Evolutionary conservation across 345 rosid genomes (phyloP), one percentile per base, ranked within the genome.

Genomic region (Bruguiera parviflora): DNA sequence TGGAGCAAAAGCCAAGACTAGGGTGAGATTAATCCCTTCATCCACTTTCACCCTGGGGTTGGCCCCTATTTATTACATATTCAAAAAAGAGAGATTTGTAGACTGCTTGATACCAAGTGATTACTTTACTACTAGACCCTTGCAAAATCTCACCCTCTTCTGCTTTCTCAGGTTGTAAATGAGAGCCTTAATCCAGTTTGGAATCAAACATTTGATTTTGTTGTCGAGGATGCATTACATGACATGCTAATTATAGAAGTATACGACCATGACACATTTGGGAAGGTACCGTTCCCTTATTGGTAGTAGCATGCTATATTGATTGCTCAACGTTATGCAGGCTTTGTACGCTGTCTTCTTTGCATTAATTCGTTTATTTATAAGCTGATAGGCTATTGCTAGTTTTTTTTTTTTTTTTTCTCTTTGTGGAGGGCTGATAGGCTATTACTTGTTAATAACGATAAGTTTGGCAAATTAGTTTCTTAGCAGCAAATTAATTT

Each of bases 161-260:
- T 39, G 27, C 64, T 71, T 49, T 31, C 61, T 28, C 84, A 90
- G 93, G 99, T 90, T 58, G 84, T 89, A 64, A 85, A 83, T 32
- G 84, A 90, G 47, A 85, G 80, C 69, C 80, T 95, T 70, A 87
- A 95, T 83, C 97, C 99, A 8, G 89, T 89, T 43, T 95, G 99
- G 99, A 89, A 95, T 72, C 97, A 90, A 62, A 88, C 99, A 3
- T 92, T 95, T 73, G 97, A 92, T 71, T 86, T 92, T 55, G 96
- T 95, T 29, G 99, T 92, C 69, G 99, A 92, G 86, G 91, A 90
- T 83, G 99, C 86, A 37, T 75, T 87, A 53, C 99, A 88, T 64
- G 99, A 95, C 68, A 85, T 95, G 79, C 60, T 95, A 58, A 81
- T 87, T 25, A 13, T 86, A 52, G 96, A 92, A 70, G 84, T 92